A percentile compares a stretch with the other conserved stretches of the same genome.
Evolutionary conservation across 129 eudicot genomes (phyloP).

Genomic region (Kitagawia praeruptora): DNA sequence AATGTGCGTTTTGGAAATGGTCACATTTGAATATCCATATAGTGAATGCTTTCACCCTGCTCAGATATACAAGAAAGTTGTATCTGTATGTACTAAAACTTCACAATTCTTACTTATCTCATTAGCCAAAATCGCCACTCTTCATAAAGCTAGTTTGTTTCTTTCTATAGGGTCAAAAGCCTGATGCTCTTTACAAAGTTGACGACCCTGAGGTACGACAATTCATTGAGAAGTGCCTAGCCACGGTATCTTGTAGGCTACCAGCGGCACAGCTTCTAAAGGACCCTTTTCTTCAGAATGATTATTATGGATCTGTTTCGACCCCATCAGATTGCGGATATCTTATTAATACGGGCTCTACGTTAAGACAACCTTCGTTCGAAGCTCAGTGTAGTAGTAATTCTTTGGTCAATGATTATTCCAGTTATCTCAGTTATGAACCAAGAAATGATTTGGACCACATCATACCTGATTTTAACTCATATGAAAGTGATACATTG

Average conservation of each 20-base stretch:
- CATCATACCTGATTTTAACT: slow-evolving; percentile 24
- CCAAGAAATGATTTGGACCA: slow-evolving; percentile 33
- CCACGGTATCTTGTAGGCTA: slow-evolving; percentile 61
- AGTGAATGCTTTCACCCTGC: slow-evolving; percentile 95
- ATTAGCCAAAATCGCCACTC: neutral
- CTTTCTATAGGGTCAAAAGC: slow-evolving; percentile 61
- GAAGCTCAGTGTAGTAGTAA: slow-evolving; percentile 21
- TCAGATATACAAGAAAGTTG: slow-evolving; percentile 94
- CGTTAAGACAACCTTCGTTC: slow-evolving; percentile 29
- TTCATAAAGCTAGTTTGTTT: neutral
- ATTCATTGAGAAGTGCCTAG: slow-evolving; percentile 82
- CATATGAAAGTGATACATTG: slow-evolving; percentile 41
- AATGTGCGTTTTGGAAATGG: slow-evolving; percentile 97
- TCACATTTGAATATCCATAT: slow-evolving; percentile 88
- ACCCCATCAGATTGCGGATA: slow-evolving; percentile 39
- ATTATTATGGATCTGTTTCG: slow-evolving; percentile 41
- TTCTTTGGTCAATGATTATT: slow-evolving; percentile 23
- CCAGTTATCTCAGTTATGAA: slow-evolving; percentile 43
- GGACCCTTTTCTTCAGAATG: slow-evolving; percentile 78
- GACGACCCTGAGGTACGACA: slow-evolving; percentile 64
- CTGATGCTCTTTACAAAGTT: slow-evolving; percentile 78
- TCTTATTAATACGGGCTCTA: slow-evolving; percentile 28
- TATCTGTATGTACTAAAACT: slow-evolving; percentile 46
- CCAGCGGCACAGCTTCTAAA: slow-evolving; percentile 70
- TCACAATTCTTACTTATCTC: neutral